phyloP scores from a whole-genome alignment of 306 rosid species.

The Amphicarpaea edgeworthii region DNA sequence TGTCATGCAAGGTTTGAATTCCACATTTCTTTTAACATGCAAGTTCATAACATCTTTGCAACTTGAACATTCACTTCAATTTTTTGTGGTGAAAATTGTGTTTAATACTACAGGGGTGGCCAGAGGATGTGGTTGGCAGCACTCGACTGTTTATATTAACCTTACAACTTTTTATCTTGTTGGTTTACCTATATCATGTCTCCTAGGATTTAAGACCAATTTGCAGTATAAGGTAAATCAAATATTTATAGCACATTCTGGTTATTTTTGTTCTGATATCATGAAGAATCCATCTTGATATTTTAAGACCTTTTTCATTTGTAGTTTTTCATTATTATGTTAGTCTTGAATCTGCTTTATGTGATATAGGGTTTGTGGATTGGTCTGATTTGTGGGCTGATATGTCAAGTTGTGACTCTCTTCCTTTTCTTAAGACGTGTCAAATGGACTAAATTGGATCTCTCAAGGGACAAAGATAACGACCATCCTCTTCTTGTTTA shows the following conservation, averaged over 20 bases:
- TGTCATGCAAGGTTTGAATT: conserved; percentile 75
- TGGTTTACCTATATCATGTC: conserved; percentile 68
- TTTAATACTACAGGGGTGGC: conserved; percentile 69
- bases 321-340: neutral
- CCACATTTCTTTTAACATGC: neutral
- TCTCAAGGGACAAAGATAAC: conserved; percentile 21
- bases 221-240: conserved; percentile 64
- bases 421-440: conserved; percentile 47
- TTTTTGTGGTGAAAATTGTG: neutral
- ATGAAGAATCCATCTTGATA: neutral
- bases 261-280: conserved; percentile 2
- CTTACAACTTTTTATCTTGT: conserved; percentile 68
- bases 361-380: conserved; percentile 81
- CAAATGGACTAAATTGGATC: conserved; percentile 60
- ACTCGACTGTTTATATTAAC: conserved; percentile 66
- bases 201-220: conserved; percentile 69
- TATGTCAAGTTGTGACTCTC: conserved; percentile 63
- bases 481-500: conserved; percentile 34
- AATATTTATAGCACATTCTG: neutral
- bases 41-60: neutral
- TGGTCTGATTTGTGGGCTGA: conserved; percentile 70
- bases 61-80: neutral
- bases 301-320: neutral
- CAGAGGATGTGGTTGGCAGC: conserved; percentile 92
- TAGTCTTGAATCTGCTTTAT: conserved; percentile 11